Conservation (phyloP, 345 rosid genomes). For the Gossypium turneri region DNA sequence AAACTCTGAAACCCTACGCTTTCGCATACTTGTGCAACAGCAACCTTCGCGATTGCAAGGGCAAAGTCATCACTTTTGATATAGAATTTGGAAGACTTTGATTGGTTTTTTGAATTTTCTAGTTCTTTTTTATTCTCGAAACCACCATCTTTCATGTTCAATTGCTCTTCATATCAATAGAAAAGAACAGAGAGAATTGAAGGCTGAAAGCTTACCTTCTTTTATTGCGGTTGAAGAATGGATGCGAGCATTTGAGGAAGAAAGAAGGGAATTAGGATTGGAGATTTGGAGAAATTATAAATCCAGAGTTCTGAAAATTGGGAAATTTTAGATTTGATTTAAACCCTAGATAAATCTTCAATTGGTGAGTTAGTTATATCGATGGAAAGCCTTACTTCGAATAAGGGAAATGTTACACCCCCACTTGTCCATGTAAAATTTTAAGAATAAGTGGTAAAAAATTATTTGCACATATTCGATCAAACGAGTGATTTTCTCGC, state of each 20-base stretch:
- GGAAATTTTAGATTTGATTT: not conserved
- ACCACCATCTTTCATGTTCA: slow-evolving; percentile 89
- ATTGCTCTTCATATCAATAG: slow-evolving; percentile 49
- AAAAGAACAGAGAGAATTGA: not conserved
- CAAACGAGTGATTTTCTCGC: too few relatives aligned
- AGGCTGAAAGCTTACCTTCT: not conserved
- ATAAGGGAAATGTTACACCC: too few relatives aligned
- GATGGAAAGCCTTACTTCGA: too few relatives aligned
- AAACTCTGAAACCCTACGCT: slow-evolving; percentile 60
- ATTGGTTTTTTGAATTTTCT: slow-evolving; percentile 20
- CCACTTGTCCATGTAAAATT: too few relatives aligned
- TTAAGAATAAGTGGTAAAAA: too few relatives aligned
- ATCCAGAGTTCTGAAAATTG: not conserved
- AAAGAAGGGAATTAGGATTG: not conserved
- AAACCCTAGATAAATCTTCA: not conserved
- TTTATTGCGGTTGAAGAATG: not conserved
- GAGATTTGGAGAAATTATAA: too few relatives aligned
- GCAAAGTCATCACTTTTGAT: slow-evolving; percentile 41
- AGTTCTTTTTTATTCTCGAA: slow-evolving; percentile 50
- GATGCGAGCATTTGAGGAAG: not conserved
- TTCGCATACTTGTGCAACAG: slow-evolving; percentile 74
- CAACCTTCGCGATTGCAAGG: slow-evolving; percentile 50
- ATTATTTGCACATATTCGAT: too few relatives aligned
- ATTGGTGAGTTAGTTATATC: not conserved
- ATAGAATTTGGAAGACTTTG: not conserved